Evolutionary conservation across 2,329 filamentous ascomycete genomes (phyloP).

Genomic region (Pestalotiopsis sp.): DNA sequence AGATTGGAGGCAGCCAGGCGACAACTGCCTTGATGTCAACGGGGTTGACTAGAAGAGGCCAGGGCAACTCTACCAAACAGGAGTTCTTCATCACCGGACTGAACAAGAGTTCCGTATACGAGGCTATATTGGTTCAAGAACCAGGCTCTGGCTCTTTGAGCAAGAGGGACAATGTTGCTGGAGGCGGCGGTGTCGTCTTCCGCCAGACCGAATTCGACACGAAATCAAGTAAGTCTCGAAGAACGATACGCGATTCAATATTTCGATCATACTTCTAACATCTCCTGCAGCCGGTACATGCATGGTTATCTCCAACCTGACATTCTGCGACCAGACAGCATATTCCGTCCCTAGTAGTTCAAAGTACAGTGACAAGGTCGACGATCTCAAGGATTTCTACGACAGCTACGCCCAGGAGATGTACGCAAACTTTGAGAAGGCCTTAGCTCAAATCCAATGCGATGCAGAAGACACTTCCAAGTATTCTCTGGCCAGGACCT

Average conservation of each 20-base stretch:
- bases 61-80: conserved; percentile 73
- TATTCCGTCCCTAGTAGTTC: conserved; percentile 88
- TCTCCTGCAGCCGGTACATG: conserved; percentile 49
- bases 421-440: conserved; percentile 80
- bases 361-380: conserved; percentile 53
- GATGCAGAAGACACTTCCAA: conserved; percentile 71
- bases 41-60: conserved; percentile 70
- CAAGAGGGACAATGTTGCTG: conserved; percentile 60
- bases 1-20: conserved; percentile 53
- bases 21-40: conserved; percentile 50
- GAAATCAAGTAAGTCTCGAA: conserved; percentile 65
- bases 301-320: conserved; percentile 81
- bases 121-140: conserved; percentile 70
- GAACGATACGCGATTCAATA: neutral
- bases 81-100: conserved; percentile 85
- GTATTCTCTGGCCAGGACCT: conserved; percentile 81
- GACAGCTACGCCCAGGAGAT: conserved; percentile 71
- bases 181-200: conserved; percentile 79
- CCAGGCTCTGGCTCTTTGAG: conserved; percentile 25
- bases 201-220: conserved; percentile 74
- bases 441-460: conserved; percentile 83
- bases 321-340: conserved; percentile 85
- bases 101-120: conserved; percentile 71
- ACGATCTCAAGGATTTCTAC: conserved; percentile 71
- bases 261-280: neutral